A percentile compares a stretch with the other conserved stretches of the same genome.
phyloP scores from a whole-genome alignment of 1,284 basidiomycete genomes.

The Quambalaria eucalypti region DNA sequence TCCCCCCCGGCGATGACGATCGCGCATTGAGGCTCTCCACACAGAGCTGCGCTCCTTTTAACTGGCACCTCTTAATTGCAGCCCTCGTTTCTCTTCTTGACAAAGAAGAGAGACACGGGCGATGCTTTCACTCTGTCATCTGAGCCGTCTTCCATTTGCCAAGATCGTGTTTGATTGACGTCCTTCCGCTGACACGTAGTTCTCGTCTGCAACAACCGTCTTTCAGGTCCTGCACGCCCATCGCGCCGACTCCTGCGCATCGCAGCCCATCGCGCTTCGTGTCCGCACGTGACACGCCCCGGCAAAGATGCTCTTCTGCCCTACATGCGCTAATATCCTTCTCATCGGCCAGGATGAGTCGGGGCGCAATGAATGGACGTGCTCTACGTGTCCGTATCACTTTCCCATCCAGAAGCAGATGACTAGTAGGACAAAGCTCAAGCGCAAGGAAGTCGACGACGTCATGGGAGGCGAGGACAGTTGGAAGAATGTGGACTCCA shows the following conservation, averaged over 20 bases:
- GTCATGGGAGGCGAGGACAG: slow-evolving; percentile 84
- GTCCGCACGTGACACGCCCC: background rate
- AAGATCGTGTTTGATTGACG: background rate
- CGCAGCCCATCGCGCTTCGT: background rate
- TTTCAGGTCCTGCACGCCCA: background rate
- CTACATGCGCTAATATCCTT: slow-evolving; percentile 84
- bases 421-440: slow-evolving; percentile 31
- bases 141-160: background rate
- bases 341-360: slow-evolving; percentile 60
- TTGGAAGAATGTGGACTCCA: slow-evolving; percentile 92
- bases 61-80: slow-evolving; percentile 4
- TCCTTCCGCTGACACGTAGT: background rate
- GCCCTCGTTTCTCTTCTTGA: background rate
- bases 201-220: background rate
- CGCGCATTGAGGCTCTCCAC: background rate
- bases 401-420: slow-evolving; percentile 77
- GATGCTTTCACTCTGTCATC: slow-evolving; percentile 1
- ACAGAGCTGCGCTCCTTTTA: background rate
- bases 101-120: background rate
- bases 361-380: slow-evolving; percentile 73
- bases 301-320: slow-evolving; percentile 74
- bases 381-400: slow-evolving; percentile 88
- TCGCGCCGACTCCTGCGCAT: background rate
- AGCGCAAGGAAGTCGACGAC: slow-evolving; percentile 80
- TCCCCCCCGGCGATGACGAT: background rate